phyloP scores from a whole-genome alignment of 768 basidiomycete genomes.

The Boletus subcaerulescens region DNA sequence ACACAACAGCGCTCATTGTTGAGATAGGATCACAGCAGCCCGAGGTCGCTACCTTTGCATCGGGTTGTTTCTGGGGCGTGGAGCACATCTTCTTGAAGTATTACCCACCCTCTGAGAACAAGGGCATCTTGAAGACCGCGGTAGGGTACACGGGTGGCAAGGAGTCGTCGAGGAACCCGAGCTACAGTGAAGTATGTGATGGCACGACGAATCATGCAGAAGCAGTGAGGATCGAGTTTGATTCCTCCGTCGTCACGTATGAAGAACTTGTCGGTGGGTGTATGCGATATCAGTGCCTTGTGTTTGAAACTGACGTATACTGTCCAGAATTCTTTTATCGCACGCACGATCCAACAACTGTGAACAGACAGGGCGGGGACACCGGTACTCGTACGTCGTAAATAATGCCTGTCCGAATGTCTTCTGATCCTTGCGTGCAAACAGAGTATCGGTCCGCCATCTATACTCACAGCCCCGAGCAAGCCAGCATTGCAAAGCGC shows the following conservation, averaged over 20 bases:
- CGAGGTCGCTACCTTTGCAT: constrained; percentile 46
- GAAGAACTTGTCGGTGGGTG: constrained; percentile 81
- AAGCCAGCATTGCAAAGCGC: constrained; percentile 64
- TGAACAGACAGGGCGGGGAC: constrained; percentile 77
- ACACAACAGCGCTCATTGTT: constrained; percentile 5
- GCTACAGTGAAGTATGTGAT: constrained; percentile 72
- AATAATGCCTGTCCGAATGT: background rate
- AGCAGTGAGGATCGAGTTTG: constrained; percentile 82
- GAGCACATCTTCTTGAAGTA: constrained; percentile 84
- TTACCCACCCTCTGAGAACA: constrained; percentile 65
- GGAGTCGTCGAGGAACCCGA: constrained; percentile 49
- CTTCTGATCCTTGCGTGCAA: background rate
- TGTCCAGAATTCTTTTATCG: constrained; percentile 89
- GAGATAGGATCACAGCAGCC: constrained; percentile 42
- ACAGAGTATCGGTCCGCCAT: constrained; percentile 93
- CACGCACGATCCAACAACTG: constrained; percentile 88
- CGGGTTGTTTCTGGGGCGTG: constrained; percentile 83
- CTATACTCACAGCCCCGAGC: constrained; percentile 74
- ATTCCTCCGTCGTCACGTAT: constrained; percentile 73
- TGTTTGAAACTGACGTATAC: background rate
- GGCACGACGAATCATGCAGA: constrained; percentile 89
- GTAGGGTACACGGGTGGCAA: constrained; percentile 84
- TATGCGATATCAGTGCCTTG: background rate
- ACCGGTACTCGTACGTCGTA: constrained; percentile 65
- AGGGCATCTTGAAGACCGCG: constrained; percentile 68